Percentiles rank a stretch among this genome's conserved stretches.
Conservation (phyloP, 768 basidiomycete species). For the Hygrophorus russula region DNA sequence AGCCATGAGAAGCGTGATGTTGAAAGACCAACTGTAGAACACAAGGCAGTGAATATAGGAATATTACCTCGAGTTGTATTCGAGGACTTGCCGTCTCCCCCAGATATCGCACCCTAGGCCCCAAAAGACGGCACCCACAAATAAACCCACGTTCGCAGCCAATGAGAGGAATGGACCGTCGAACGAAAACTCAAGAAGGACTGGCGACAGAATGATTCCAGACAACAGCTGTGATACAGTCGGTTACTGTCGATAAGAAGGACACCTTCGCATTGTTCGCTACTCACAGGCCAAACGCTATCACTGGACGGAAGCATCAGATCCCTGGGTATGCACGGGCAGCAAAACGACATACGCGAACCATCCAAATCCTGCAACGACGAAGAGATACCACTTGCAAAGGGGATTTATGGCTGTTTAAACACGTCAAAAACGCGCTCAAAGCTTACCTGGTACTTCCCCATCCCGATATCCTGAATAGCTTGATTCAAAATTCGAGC, state of each 20-base stretch:
- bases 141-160: conserved; percentile 59
- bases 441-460: conserved; percentile 47
- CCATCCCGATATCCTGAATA: conserved; percentile 60
- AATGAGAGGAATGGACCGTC: conserved; percentile 54
- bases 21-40: conserved; percentile 44
- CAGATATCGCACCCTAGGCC: conserved; percentile 59
- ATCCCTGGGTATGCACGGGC: not conserved
- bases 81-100: conserved; percentile 43
- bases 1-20: conserved; percentile 58
- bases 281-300: conserved; percentile 60
- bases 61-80: conserved; percentile 1
- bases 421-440: too few relatives aligned
- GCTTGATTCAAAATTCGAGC: conserved; percentile 47
- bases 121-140: conserved; percentile 63
- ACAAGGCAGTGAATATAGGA: not conserved
- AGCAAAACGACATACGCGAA: conserved; percentile 39
- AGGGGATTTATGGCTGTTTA: not conserved
- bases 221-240: conserved; percentile 38
- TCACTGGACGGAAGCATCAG: conserved; percentile 29
- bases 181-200: conserved; percentile 54
- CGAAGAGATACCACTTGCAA: conserved; percentile 48
- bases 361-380: conserved; percentile 68
- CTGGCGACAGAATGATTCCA: conserved; percentile 51
- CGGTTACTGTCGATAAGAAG: not conserved
- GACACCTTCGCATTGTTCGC: not conserved